phyloP scores from a whole-genome alignment of 2,329 filamentous ascomycete species.

The Ceratocystis destructans region DNA sequence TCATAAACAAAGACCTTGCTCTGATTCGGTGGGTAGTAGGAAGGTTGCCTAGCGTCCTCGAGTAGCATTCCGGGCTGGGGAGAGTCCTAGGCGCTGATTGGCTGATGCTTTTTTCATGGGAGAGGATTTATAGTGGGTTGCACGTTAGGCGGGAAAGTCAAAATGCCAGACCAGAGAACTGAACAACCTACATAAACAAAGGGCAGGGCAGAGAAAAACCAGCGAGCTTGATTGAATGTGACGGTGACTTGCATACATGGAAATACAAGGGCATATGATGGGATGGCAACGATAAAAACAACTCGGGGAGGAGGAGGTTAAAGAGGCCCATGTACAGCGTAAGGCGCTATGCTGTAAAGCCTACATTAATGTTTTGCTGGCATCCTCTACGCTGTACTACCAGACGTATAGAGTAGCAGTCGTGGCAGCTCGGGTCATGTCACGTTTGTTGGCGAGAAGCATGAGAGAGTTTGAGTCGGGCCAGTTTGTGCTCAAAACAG shows the following conservation, averaged over 20 bases:
- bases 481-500: no score
- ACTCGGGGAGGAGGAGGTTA: not conserved
- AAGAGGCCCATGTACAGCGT: not conserved
- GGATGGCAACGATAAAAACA: no score
- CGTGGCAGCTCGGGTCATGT: not conserved
- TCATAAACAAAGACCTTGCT: not conserved
- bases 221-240: not conserved
- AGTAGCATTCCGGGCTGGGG: conserved; percentile 2
- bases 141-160: not conserved
- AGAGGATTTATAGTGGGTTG: conserved; percentile 13
- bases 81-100: conserved; percentile 1
- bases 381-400: no score
- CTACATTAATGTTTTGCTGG: no score
- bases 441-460: not conserved
- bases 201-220: not conserved
- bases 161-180: conserved; percentile 1
- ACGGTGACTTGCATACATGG: not conserved
- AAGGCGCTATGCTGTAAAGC: not conserved
- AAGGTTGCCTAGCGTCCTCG: conserved; percentile 7
- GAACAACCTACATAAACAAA: not conserved
- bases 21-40: not conserved
- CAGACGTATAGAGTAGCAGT: not conserved
- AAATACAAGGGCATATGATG: not conserved
- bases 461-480: not conserved
- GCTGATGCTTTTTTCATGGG: not conserved